Percentiles rank a stretch among this genome's conserved stretches.
These are phyloP conservation scores for Candida argentea DNA, from an alignment of 805 yeast species.

Conservation along the genomic window DNA sequence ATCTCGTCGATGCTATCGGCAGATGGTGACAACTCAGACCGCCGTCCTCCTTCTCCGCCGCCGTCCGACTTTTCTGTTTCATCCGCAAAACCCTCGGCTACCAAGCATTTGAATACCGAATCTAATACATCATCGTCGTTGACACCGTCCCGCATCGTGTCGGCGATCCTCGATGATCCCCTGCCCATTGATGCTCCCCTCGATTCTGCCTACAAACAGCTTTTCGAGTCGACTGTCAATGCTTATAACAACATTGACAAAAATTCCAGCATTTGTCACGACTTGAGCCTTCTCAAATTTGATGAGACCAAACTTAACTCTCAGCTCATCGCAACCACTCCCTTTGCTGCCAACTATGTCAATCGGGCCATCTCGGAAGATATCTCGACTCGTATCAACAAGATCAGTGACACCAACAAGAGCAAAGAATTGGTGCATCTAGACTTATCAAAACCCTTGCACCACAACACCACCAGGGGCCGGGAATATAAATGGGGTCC, in stretches of 20 bases:
- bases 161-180: conserved; percentile 1
- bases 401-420: conserved; percentile 10
- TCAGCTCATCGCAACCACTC: conserved; percentile 11
- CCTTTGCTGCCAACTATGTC: conserved; percentile 20
- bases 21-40: no score
- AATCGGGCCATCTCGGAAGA: conserved; percentile 29
- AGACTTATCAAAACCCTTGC: conserved; percentile 9
- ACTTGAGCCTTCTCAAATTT: conserved; percentile 6
- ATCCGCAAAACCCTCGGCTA: conserved; percentile 2
- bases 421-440: conserved; percentile 11
- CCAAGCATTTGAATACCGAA: conserved; percentile 1
- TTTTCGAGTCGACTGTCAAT: conserved; percentile 7
- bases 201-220: conserved; percentile 5
- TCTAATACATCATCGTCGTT: background rate
- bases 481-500: conserved; percentile 20
- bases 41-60: no score
- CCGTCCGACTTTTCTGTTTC: conserved; percentile 3
- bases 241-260: conserved; percentile 8
- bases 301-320: conserved; percentile 8
- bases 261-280: conserved; percentile 6
- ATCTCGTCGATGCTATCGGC: conserved; percentile 26
- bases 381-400: conserved; percentile 15
- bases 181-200: conserved; percentile 1
- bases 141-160: conserved; percentile 1
- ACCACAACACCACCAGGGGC: conserved; percentile 14